These are phyloP conservation scores for Hippophae rhamnoides DNA, from an alignment of 306 rosid genomes.

Conservation along the genomic window DNA sequence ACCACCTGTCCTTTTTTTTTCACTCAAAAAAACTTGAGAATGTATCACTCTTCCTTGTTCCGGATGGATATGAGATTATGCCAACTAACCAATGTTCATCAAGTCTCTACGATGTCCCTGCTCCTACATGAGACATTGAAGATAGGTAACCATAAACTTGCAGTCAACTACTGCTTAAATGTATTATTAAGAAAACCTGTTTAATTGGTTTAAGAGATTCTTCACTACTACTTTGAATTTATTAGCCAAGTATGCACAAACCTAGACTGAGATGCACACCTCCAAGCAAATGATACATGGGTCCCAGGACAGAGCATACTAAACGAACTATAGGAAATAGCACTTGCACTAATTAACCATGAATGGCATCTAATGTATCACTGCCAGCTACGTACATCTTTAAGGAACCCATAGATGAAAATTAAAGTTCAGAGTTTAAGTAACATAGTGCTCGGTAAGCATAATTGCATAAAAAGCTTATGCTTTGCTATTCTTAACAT, in stretches of 20 bases:
- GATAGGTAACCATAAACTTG: too few species aligned
- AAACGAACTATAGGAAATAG: background rate
- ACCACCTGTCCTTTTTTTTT: too few species aligned
- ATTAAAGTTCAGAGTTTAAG: background rate
- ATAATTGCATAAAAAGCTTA: background rate
- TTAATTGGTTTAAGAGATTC: background rate
- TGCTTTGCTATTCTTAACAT: too few species aligned
- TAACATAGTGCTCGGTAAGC: background rate
- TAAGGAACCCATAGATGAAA: background rate
- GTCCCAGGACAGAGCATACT: background rate
- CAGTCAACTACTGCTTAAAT: background rate
- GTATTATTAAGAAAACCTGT: background rate
- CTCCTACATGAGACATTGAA: background rate
- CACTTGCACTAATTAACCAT: background rate
- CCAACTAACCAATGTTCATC: too few species aligned
- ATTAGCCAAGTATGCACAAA: too few species aligned
- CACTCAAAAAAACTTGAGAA: too few species aligned
- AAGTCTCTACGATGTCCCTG: background rate
- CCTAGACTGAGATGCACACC: background rate
- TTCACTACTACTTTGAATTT: too few species aligned
- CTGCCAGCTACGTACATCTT: background rate
- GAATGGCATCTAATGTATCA: background rate
- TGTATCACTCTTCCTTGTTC: too few species aligned
- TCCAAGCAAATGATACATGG: background rate
- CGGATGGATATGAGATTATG: too few species aligned